A percentile compares a stretch with the other conserved stretches of the same genome.
Evolutionary conservation across 2,329 filamentous ascomycete species (phyloP).

Genomic region (Whalleya microplaca): DNA sequence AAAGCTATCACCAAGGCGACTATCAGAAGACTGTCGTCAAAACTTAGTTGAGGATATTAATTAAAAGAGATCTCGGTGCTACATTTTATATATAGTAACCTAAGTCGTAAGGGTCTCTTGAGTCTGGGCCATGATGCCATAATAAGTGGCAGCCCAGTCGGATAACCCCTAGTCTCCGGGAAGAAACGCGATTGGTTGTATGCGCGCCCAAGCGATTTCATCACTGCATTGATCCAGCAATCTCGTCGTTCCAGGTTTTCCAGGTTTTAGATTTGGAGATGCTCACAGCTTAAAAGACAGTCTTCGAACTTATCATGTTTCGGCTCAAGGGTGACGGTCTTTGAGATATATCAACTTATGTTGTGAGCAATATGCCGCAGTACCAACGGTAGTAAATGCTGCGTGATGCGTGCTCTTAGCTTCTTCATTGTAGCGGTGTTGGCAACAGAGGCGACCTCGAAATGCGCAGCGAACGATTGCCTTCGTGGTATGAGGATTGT

Average conservation of each 20-base stretch:
- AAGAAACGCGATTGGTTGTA: slow-evolving; percentile 12
- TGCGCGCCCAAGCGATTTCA: background rate
- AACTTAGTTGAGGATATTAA: no score
- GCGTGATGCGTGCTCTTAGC: slow-evolving; percentile 12
- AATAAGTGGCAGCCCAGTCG: no score
- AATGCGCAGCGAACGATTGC: slow-evolving; percentile 14
- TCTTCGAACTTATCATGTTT: background rate
- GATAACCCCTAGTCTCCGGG: slow-evolving; percentile 2
- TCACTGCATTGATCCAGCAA: slow-evolving; percentile 17
- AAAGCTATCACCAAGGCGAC: no score
- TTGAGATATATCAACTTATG: slow-evolving; percentile 1
- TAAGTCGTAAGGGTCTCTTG: background rate
- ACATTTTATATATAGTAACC: background rate
- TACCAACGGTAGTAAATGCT: slow-evolving; percentile 1
- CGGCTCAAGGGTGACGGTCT: background rate
- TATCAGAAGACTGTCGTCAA: no score
- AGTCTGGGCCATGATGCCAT: no score
- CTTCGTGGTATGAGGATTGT: slow-evolving; percentile 11
- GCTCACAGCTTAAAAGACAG: background rate
- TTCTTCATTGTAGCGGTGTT: slow-evolving; percentile 4
- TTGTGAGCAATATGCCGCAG: slow-evolving; percentile 4
- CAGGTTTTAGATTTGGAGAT: slow-evolving; percentile 6
- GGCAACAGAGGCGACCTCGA: slow-evolving; percentile 5
- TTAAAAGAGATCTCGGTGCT: no score
- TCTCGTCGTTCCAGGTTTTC: slow-evolving; percentile 18